Conservation (phyloP, 179 eudicot genomes). For the Heliamphora pulchella region DNA sequence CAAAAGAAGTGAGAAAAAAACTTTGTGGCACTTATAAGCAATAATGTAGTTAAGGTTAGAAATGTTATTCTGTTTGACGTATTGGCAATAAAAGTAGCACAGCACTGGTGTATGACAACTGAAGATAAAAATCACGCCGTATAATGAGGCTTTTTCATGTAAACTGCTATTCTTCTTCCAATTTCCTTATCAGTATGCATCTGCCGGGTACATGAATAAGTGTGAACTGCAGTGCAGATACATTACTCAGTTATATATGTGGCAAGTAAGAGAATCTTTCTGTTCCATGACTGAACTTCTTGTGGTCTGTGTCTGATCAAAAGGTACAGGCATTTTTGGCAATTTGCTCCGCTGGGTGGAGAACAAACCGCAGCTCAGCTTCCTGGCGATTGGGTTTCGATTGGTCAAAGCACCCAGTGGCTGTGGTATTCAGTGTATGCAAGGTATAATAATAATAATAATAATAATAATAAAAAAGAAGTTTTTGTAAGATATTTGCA, state of each 20-base stretch:
- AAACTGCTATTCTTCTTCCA: neutral
- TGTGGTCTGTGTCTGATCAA: neutral
- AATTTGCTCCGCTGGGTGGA: conserved; percentile 76
- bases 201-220: neutral
- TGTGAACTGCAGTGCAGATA: neutral
- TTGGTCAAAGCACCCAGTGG: conserved; percentile 74
- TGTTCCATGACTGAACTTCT: neutral
- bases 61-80: neutral
- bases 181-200: neutral
- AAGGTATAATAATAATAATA: conserved; percentile 28
- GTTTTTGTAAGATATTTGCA: neutral
- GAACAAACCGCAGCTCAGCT: conserved; percentile 74
- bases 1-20: neutral
- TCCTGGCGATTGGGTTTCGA: conserved; percentile 73
- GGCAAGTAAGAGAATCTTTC: neutral
- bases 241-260: neutral
- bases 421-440: conserved; percentile 84
- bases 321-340: conserved; percentile 71
- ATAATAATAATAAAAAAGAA: neutral
- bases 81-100: neutral
- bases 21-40: neutral
- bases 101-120: neutral
- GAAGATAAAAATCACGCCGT: neutral
- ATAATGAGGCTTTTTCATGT: neutral
- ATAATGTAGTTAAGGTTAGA: neutral